Base-by-base conservation (phyloP, 305 asterid species). In the Fraxinus ornus region DNA sequence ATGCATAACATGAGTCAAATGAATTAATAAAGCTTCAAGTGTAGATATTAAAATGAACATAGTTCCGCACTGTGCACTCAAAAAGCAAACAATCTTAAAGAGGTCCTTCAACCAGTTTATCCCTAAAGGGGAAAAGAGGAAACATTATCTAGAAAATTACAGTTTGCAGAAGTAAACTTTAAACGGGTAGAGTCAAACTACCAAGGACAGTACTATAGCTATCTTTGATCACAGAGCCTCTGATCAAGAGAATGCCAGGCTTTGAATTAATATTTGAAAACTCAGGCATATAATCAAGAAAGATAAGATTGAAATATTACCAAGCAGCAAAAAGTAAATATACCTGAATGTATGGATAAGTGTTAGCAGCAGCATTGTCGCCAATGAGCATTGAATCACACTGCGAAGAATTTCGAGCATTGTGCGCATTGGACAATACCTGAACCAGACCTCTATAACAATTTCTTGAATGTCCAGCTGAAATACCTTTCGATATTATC, bases 311-410 rank as follows among this genome's bases (percentile, higher is more conserved):
- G 17, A 64, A 39, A 2, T 15, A 62, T 49, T 2, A 28, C 72
- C 33, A 28, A 62, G 49, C 36, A 78, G n/a, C 57, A 5, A 44
- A 55, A 5, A 47, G 62, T 32, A 49, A 79, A 49, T 36, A 26
- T 82, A 95, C 98, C 98, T 95, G 99, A 88, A 93, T 93, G 75
- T 95, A 95, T 0, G 97, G 98, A 81, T 94, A 94, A 80, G 99
- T 95, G 78, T 94, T 95, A 75, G 99, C 97, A 80, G 93, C 97
- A 28, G 97, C 98, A 30, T 79, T 85, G 79, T 90, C 86, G 32
- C 99, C 99, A 44, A 95, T 93, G 30, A 95, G 97, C 99, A 94
- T 95, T 0, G 98, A 95, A 83, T 95, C 99, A 85, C 99, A 95
- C 55, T 95, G 99, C 0, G 99, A 95, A 15, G 96, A 93, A 73